A percentile compares a stretch with the other conserved stretches of the same genome.
These are phyloP conservation scores for Pichia sp. DNA, from an alignment of 1,139 yeast genomes.

Conservation along the genomic window DNA sequence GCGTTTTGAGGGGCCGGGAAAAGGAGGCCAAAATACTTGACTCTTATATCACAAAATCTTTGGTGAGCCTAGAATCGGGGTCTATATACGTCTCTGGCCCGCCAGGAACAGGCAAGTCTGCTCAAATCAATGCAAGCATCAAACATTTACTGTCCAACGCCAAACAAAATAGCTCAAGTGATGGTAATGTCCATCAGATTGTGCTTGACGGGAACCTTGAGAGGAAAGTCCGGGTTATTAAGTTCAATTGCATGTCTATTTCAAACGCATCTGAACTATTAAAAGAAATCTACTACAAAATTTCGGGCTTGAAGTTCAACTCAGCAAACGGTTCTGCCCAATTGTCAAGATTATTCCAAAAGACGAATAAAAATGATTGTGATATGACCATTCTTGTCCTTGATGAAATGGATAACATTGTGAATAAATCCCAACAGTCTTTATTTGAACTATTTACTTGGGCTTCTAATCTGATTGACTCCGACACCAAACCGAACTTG, in stretches of 20 bases:
- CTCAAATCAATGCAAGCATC: conserved; percentile 57
- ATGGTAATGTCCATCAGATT: not conserved
- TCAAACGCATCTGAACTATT: conserved; percentile 55
- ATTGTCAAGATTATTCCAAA: conserved; percentile 3
- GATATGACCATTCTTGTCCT: conserved; percentile 56
- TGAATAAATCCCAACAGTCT: conserved; percentile 68
- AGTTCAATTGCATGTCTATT: conserved; percentile 75
- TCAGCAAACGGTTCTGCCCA: conserved; percentile 3
- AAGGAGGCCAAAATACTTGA: conserved; percentile 51
- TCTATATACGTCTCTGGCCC: conserved; percentile 95
- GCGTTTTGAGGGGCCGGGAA: conserved; percentile 51
- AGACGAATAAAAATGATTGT: conserved; percentile 1
- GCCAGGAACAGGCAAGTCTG: conserved; percentile 97
- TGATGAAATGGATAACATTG: conserved; percentile 86
- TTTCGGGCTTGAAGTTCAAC: conserved; percentile 23
- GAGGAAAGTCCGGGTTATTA: conserved; percentile 38
- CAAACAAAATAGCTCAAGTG: not conserved
- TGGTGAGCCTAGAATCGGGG: conserved; percentile 42
- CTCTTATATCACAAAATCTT: conserved; percentile 42
- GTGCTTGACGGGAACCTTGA: conserved; percentile 3
- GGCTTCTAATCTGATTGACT: conserved; percentile 44
- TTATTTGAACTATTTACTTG: conserved; percentile 75
- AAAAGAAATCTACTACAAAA: conserved; percentile 44
- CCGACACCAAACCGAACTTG: conserved; percentile 44
- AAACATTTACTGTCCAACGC: conserved; percentile 23